Conservation (phyloP, 2,329 filamentous ascomycete genomes). For the Aspergillus fijiensis region DNA sequence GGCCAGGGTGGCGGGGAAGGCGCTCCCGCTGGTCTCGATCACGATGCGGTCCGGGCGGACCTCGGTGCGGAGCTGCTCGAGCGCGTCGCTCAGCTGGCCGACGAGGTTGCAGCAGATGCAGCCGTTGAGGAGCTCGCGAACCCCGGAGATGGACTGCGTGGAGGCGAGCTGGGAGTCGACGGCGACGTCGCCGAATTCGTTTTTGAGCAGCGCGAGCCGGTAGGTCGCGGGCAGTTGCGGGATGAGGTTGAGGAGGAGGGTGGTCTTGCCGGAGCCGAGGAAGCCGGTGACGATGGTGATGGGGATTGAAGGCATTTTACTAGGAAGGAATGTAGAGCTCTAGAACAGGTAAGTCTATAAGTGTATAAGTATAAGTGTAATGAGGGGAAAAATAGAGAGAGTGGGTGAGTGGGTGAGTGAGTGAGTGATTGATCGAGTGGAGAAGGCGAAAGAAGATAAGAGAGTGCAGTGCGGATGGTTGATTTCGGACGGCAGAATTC, state of each 20-base stretch:
- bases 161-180: conserved; percentile 89
- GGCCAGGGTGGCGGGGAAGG: conserved; percentile 83
- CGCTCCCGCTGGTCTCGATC: conserved; percentile 87
- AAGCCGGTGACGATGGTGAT: conserved; percentile 97
- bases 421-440: not conserved
- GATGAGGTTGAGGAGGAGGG: conserved; percentile 88
- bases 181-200: conserved; percentile 94
- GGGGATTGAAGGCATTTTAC: conserved; percentile 67
- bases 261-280: conserved; percentile 93
- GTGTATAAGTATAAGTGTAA: not conserved
- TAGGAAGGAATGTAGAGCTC: not conserved
- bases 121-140: conserved; percentile 89
- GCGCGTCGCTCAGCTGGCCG: conserved; percentile 79
- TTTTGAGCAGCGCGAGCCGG: conserved; percentile 91
- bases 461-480: not conserved
- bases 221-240: conserved; percentile 86
- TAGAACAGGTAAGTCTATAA: not conserved
- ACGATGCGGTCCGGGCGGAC: conserved; percentile 78
- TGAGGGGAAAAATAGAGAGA: not conserved
- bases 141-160: conserved; percentile 78
- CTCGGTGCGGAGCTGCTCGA: conserved; percentile 67
- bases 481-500: not conserved
- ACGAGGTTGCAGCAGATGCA: conserved; percentile 99
- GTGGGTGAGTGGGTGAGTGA: not conserved
- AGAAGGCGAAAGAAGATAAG: not conserved